These are phyloP conservation scores for Sporothrix protearum DNA, from an alignment of 2,329 filamentous ascomycete species.

Conservation along the genomic window DNA sequence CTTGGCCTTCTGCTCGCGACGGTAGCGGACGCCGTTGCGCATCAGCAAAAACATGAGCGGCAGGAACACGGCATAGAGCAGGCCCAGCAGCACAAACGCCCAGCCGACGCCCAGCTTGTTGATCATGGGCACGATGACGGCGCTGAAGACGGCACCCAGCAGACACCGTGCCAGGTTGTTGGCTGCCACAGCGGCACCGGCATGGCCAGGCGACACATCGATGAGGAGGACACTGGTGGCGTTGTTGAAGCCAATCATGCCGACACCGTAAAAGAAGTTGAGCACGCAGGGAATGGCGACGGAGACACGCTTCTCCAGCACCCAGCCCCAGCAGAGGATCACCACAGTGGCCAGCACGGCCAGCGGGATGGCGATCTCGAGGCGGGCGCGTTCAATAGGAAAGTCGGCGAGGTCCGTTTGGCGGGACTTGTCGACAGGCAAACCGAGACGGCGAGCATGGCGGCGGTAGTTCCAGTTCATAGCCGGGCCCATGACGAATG, in stretches of 20 bases:
- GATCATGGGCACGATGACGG: constrained; percentile 52
- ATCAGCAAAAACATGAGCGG: constrained; percentile 44
- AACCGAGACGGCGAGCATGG: constrained; percentile 51
- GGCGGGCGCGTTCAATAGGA: constrained; percentile 50
- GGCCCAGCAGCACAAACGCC: constrained; percentile 45
- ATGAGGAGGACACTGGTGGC: constrained; percentile 51
- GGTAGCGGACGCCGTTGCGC: constrained; percentile 44
- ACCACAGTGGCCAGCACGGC: constrained; percentile 48
- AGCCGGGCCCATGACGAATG: constrained; percentile 48
- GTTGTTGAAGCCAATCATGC: constrained; percentile 54
- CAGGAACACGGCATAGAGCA: constrained; percentile 41
- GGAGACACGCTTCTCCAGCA: constrained; percentile 42
- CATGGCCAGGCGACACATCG: constrained; percentile 52
- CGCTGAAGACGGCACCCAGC: constrained; percentile 51
- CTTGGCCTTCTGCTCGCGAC: constrained; percentile 29
- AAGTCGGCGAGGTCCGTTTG: constrained; percentile 49
- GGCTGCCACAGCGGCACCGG: constrained; percentile 53
- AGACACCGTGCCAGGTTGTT: constrained; percentile 56
- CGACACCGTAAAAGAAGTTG: constrained; percentile 46
- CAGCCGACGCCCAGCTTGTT: constrained; percentile 44
- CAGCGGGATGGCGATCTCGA: constrained; percentile 50
- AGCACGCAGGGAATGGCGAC: constrained; percentile 48
- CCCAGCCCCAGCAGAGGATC: constrained; percentile 53
- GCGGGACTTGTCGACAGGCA: constrained; percentile 52
- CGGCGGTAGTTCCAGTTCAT: constrained; percentile 67